Base-by-base conservation (phyloP, 495 filamentous ascomycete genomes). In the Penicillium salamii region DNA sequence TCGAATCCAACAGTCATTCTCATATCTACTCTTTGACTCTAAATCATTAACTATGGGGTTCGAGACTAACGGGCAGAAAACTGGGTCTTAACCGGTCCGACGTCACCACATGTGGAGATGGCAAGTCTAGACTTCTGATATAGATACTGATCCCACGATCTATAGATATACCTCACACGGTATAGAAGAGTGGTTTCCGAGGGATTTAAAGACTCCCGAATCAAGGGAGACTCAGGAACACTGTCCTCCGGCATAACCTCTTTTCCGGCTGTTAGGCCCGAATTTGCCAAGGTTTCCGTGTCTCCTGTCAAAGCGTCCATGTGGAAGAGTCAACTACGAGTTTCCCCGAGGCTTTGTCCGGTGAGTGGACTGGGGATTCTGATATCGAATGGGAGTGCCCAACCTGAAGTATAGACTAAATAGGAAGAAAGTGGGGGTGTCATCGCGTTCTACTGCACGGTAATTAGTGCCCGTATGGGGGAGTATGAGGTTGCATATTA, bases 71-170 rank as follows among this genome's bases (percentile, higher is more conserved):
- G 26, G 31, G 36, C 9, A 39, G 46, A 59, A 63, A 63, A 63
- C 37, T 57, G 59, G 59, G 59, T 59, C 59, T 35, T 36, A 42
- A 34, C 55, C 57, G 47, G 54, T 57, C 46, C 54, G 58, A 61
- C 54, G 58, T 61, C 54, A 61, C 51, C 44, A 46, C 28, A 34
- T 26, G 53, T 58, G 58, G 58, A 44, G 54, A n/a, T n/a, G n/a
- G n/a, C n/a, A n/a, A n/a, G n/a, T n/a, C n/a, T n/a, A n/a, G n/a
- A n/a, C n/a, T n/a, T n/a, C n/a, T n/a, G n/a, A n/a, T n/a, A n/a
- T n/a, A n/a, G n/a, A n/a, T n/a, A n/a, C n/a, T n/a, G n/a, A n/a
- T n/a, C n/a, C n/a, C n/a, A n/a, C n/a, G n/a, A n/a, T n/a, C n/a
- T 29, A 24, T 42, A 26, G 23, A 26, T 26, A 26, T 26, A n/a